phyloP scores from a whole-genome alignment of 306 rosid genomes.

The Castanopsis chinensis region DNA sequence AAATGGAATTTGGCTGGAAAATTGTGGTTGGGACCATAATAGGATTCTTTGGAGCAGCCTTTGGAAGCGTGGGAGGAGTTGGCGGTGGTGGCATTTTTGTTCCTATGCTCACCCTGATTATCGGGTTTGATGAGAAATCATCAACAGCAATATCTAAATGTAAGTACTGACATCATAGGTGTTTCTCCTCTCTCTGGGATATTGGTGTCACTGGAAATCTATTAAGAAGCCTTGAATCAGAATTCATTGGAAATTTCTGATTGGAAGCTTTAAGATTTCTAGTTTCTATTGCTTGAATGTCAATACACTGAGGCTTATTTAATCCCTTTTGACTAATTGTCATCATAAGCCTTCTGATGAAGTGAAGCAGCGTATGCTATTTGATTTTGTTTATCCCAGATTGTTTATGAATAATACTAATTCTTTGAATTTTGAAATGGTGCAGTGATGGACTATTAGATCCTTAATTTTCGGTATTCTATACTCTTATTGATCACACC shows the following conservation, averaged over 20 bases:
- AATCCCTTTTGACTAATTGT: background rate
- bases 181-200: background rate
- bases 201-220: background rate
- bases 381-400: background rate
- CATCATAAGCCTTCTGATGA: background rate
- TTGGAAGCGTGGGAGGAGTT: slow-evolving; percentile 87
- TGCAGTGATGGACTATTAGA: background rate
- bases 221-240: background rate
- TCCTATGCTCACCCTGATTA: slow-evolving; percentile 75
- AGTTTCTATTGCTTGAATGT: background rate
- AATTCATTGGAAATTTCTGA: no score
- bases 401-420: background rate
- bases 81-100: slow-evolving; percentile 91
- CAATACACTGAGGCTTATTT: background rate
- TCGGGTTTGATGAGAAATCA: slow-evolving; percentile 86
- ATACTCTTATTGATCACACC: background rate
- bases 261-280: background rate
- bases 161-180: slow-evolving; percentile 28
- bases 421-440: background rate
- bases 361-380: background rate
- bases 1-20: slow-evolving; percentile 77
- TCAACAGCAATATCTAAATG: slow-evolving; percentile 84
- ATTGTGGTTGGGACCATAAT: slow-evolving; percentile 59
- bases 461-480: background rate
- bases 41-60: slow-evolving; percentile 85